Base-by-base conservation (phyloP, 805 yeast genomes). In the Sugiyamaella lignohabitans region DNA sequence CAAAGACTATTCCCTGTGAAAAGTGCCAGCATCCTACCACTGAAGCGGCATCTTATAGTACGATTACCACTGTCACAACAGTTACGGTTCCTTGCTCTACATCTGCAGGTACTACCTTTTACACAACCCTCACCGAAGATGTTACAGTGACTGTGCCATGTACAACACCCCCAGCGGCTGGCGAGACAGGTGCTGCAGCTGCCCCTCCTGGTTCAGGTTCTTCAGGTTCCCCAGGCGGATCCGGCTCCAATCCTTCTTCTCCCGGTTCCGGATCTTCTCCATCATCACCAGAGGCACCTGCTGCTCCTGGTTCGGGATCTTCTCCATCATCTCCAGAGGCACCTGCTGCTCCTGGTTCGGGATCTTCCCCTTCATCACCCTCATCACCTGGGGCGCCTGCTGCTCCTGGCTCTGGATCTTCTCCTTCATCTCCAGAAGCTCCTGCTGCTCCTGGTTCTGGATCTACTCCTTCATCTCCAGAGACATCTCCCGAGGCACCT, bases 281-380 rank as follows among this genome's bases (percentile, higher is more conserved):
- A 8, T 14, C 37, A 21, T 6, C 19, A 16, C 41, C 43, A 5
- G 34, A 5, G 5, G 20, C 20, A 16, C 22, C 37, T 21, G 37
- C 43, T 17, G 21, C 37, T n/a, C n/a, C 18, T 42, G 34, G 16
- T 19, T 29, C 37, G 6, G 16, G 39, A 4, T 38, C 51, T 43
- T 37, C 41, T 3, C 65, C 62, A 2, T 72, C 72, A 16, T 66
- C 70, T 40, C 67, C 79, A 14, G 68, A 78, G 21, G 67, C 79
- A 14, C 68, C 78, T 22, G 63, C 61, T 32, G 56, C 53, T 37
- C 91, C 91, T 43, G 83, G 83, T 63, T 89, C 94, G 2, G 91
- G 89, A 14, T 87, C 84, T 5, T 72, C 44, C 30, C 40, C n/a
- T 34, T 14, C 32, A 27, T 14, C 32, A 27, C 20, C 20, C 21